phyloP scores from a whole-genome alignment of 495 filamentous ascomycete species.

The Neurospora sp. region DNA sequence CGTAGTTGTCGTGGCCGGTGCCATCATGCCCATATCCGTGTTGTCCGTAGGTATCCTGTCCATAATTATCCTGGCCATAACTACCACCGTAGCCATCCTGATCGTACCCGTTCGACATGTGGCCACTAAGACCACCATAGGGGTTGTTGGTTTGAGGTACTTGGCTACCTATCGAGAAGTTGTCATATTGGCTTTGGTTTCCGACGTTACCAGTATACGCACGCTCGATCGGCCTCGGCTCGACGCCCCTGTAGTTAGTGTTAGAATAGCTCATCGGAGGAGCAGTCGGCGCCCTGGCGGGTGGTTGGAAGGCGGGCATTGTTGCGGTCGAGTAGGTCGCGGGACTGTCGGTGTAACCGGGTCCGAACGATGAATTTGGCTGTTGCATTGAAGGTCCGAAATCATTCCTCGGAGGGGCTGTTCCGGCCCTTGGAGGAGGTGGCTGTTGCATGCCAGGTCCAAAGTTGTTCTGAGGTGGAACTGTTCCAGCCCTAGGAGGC shows the following conservation, averaged over 20 bases:
- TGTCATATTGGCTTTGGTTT: background rate
- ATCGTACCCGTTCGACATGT: background rate
- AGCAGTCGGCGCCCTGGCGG: conserved; percentile 19
- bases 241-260: conserved; percentile 18
- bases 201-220: background rate
- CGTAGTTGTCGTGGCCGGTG: conserved; percentile 28
- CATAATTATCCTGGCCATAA: conserved; percentile 26
- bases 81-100: background rate
- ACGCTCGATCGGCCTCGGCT: conserved; percentile 5
- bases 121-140: background rate
- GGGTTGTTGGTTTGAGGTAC: conserved; percentile 4
- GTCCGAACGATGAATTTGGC: conserved; percentile 10
- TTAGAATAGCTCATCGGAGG: conserved; percentile 2
- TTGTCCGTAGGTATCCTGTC: conserved; percentile 11
- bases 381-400: conserved; percentile 8
- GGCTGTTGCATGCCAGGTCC: conserved; percentile 5
- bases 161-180: background rate
- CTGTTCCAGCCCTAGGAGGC: background rate
- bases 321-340: conserved; percentile 21
- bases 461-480: conserved; percentile 4
- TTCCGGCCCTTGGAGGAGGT: conserved; percentile 2
- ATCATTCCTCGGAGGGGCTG: conserved; percentile 6
- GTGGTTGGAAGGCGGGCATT: conserved; percentile 24
- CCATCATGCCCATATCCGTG: conserved; percentile 16
- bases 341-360: conserved; percentile 21